A percentile compares a stretch with the other conserved stretches of the same genome.
phyloP scores from a whole-genome alignment of 2,329 filamentous ascomycete species.

The Diplodia intermedia region DNA sequence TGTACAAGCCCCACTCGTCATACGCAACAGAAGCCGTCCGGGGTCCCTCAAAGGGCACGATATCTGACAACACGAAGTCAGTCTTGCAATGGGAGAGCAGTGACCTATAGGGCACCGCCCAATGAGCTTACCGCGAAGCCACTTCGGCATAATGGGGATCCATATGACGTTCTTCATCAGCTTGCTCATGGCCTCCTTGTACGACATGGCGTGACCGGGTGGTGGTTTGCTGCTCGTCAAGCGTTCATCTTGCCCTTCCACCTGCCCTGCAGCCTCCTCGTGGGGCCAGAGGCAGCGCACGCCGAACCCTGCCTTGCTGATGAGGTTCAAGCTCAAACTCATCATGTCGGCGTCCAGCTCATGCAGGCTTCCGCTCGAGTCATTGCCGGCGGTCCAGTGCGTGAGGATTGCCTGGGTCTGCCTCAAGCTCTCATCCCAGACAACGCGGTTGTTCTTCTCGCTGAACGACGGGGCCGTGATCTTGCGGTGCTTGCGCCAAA shows the following conservation, averaged over 20 bases:
- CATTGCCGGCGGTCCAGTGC: slow-evolving; percentile 43
- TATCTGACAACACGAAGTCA: slow-evolving; percentile 21
- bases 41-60: slow-evolving; percentile 30
- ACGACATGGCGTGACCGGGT: slow-evolving; percentile 62
- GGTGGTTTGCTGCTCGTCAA: slow-evolving; percentile 45
- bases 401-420: slow-evolving; percentile 59
- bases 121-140: slow-evolving; percentile 58
- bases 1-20: slow-evolving; percentile 70
- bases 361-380: slow-evolving; percentile 54
- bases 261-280: slow-evolving; percentile 55
- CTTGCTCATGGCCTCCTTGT: slow-evolving; percentile 66
- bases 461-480: slow-evolving; percentile 75
- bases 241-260: slow-evolving; percentile 38
- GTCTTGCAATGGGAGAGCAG: slow-evolving; percentile 4
- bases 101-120: not conserved
- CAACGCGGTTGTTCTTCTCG: slow-evolving; percentile 74
- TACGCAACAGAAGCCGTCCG: slow-evolving; percentile 31
- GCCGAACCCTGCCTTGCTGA: slow-evolving; percentile 76
- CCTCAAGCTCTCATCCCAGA: slow-evolving; percentile 67
- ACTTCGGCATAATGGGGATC: slow-evolving; percentile 66
- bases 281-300: slow-evolving; percentile 64
- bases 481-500: slow-evolving; percentile 77
- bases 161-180: slow-evolving; percentile 69
- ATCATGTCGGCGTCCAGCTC: slow-evolving; percentile 71
- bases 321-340: slow-evolving; percentile 65